Base-by-base conservation (phyloP, 305 asterid genomes). In the Rubia balearica region DNA sequence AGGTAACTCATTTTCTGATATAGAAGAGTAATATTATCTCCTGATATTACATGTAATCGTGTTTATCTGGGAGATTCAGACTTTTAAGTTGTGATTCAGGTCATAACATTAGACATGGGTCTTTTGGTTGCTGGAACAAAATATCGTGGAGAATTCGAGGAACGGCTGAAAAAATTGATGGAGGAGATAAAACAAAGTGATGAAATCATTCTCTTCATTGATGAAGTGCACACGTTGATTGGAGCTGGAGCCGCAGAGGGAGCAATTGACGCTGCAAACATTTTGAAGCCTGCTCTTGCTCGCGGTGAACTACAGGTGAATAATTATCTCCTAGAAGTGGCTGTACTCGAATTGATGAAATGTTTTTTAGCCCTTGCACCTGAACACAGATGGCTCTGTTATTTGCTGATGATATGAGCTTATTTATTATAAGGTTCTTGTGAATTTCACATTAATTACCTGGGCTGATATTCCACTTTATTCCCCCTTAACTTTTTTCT, bases 181-280 rank as follows among this genome's bases (percentile, higher is more conserved):
- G 98, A 93, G 85, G 98, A 93, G 81, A 90, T 93, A 51, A 93
- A 86, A 79, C 98, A 90, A 79, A 93, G 90, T 72, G 96, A 90
- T 49, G 97, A 94, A 68, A 91, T 91, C 73, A 91, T 94, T 55
- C 97, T 94, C 73, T 94, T 94, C 73, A 94, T 94, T 16, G 99
- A 94, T 80, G 99, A 94, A 84, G 97, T 94, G 74, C 99, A 91
- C 84, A 94, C 98, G 6, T 86, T 94, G 81, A 89, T 94, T 78
- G 98, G 98, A 68, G 98, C 97, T 7, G 98, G 98, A 81, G 98
- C 98, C 74, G 98, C 97, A 19, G 98, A 91, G 83, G 98, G 98
- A 73, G 98, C 98, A 38, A 94, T 94, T 69, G 96, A 91, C 80
- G 98, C 98, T 57, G 98, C 98, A 56, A 94, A 94, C 85, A 94